Evolutionary conservation across 306 rosid species (phyloP).

Genomic region (Acmispon strigosus): DNA sequence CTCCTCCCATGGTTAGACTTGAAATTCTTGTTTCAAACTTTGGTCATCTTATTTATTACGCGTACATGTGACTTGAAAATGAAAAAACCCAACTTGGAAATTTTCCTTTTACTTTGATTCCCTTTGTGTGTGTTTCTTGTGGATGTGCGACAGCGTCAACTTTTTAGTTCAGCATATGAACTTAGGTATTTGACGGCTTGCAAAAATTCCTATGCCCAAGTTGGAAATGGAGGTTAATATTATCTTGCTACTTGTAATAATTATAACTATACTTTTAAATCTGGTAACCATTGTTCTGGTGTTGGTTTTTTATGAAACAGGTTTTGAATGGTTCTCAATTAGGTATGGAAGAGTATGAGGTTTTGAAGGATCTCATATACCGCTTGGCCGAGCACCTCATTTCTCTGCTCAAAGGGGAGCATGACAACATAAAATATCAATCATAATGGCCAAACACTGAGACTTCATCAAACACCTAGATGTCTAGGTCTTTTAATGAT

Average conservation of each 20-base stretch:
- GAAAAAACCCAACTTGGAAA: background rate
- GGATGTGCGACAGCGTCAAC: background rate
- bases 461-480: background rate
- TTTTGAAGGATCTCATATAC: slow-evolving; percentile 72
- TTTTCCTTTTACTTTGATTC: background rate
- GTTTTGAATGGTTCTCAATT: slow-evolving; percentile 64
- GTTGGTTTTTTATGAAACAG: slow-evolving; percentile 40
- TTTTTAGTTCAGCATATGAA: background rate
- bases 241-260: background rate
- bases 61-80: background rate
- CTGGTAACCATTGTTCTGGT: slow-evolving; percentile 15
- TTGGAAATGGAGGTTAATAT: slow-evolving; percentile 5
- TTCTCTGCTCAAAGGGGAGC: slow-evolving; percentile 76
- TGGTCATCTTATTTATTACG: background rate
- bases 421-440: slow-evolving; percentile 17
- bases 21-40: background rate
- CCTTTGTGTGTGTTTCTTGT: background rate
- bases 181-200: background rate
- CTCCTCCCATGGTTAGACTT: background rate
- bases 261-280: background rate
- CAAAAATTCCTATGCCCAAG: background rate
- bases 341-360: slow-evolving; percentile 59
- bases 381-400: slow-evolving; percentile 78
- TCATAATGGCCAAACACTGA: background rate
- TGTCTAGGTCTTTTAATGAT: too few species aligned